These are phyloP conservation scores for Wickerhamiella azymoides DNA, from an alignment of 805 yeast species.

Conservation along the genomic window DNA sequence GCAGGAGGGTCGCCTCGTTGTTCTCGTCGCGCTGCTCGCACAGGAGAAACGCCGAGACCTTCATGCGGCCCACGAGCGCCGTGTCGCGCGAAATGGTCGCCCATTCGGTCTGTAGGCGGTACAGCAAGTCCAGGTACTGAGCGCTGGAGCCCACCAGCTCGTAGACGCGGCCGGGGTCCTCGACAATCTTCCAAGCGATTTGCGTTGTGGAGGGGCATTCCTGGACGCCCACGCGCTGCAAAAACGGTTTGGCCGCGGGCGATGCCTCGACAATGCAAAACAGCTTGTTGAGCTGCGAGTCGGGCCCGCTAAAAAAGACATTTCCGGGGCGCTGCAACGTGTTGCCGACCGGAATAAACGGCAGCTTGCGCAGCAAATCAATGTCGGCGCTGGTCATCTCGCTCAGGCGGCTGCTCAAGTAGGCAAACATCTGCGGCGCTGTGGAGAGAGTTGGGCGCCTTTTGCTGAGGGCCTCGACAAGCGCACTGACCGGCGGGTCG, in stretches of 20 bases:
- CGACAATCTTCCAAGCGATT: conserved; percentile 19
- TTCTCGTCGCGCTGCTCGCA: conserved; percentile 15
- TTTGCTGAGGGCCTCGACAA: conserved; percentile 15
- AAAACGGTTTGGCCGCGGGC: conserved; percentile 21
- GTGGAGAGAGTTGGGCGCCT: conserved; percentile 15
- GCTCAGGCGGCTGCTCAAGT: conserved; percentile 18
- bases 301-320: conserved; percentile 16
- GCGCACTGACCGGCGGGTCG: conserved; percentile 18
- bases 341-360: conserved; percentile 21
- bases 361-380: conserved; percentile 9
- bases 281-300: conserved; percentile 11
- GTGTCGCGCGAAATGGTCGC: conserved; percentile 4
- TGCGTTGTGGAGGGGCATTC: conserved; percentile 24
- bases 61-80: conserved; percentile 19
- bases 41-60: conserved; percentile 20
- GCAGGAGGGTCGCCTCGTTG: conserved; percentile 12
- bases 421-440: conserved; percentile 17
- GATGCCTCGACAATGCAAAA: conserved; percentile 11
- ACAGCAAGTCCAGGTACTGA: conserved; percentile 17
- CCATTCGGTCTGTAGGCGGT: conserved; percentile 12
- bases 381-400: conserved; percentile 18
- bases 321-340: conserved; percentile 17
- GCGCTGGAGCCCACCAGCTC: conserved; percentile 16
- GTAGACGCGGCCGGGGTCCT: conserved; percentile 19
- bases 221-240: conserved; percentile 24